Conservation (phyloP, 352 stramenopile species). For the Elongisporangium anandrum region DNA sequence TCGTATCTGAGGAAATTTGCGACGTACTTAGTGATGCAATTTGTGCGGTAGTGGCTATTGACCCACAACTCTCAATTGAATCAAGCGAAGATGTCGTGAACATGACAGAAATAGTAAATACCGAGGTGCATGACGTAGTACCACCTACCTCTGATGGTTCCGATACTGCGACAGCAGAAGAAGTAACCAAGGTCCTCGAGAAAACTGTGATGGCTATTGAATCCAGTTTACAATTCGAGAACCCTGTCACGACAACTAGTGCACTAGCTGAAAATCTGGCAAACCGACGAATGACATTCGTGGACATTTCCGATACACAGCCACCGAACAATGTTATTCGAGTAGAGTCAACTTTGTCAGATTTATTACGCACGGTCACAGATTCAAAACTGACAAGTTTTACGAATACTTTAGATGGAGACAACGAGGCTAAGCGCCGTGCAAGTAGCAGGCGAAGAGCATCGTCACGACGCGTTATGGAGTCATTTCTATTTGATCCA, state of each 20-base stretch:
- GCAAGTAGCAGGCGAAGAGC: neutral
- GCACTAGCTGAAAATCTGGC: no score
- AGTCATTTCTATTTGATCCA: conserved; percentile 28
- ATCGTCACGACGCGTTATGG: conserved; percentile 16
- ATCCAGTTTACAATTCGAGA: neutral
- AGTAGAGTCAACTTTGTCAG: neutral
- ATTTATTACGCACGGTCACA: neutral
- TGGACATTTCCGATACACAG: neutral
- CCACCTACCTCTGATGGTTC: neutral
- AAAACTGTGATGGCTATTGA: neutral
- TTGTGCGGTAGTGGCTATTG: neutral
- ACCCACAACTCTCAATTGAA: neutral
- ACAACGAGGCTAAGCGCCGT: conserved; percentile 19
- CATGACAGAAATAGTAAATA: neutral
- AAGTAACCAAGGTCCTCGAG: neutral
- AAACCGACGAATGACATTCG: no score
- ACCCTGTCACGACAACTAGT: neutral
- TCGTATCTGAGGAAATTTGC: neutral
- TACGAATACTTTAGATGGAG: neutral
- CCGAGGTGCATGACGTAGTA: neutral
- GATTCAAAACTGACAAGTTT: neutral
- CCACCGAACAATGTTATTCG: neutral
- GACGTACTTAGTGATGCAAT: neutral
- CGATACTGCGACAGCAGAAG: neutral
- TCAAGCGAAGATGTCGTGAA: neutral